A percentile compares a stretch with the other conserved stretches of the same genome.
Conservation (phyloP, 2,329 filamentous ascomycete genomes). For the Coniochaeta sp. region DNA sequence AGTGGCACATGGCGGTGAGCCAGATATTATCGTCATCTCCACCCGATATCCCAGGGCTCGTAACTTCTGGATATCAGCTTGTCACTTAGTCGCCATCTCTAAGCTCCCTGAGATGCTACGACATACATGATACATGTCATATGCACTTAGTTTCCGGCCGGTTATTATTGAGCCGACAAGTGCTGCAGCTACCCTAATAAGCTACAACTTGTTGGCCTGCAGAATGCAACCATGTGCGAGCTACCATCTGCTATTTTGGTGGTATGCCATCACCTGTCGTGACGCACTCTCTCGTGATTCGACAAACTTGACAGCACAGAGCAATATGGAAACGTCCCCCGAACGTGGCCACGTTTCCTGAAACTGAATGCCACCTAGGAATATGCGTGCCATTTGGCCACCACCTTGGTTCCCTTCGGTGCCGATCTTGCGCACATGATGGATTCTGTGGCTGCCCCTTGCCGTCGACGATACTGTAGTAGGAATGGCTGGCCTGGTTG, state of each 20-base stretch:
- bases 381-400: neutral
- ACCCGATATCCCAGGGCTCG: neutral
- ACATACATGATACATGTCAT: neutral
- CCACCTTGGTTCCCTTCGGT: neutral
- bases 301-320: neutral
- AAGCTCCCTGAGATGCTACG: neutral
- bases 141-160: neutral
- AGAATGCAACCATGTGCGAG: neutral
- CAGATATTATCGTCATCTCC: neutral
- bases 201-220: neutral
- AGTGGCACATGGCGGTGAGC: neutral
- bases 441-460: neutral
- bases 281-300: neutral
- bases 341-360: neutral
- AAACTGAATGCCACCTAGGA: neutral
- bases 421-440: neutral
- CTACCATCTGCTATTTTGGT: no score
- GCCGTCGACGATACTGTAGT: neutral
- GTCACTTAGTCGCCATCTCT: neutral
- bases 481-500: no score
- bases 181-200: neutral
- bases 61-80: neutral
- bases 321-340: neutral
- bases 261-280: neutral
- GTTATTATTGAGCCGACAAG: neutral